Conservation (phyloP, 768 basidiomycete genomes). For the Trichaptum fuscoviolaceum region DNA sequence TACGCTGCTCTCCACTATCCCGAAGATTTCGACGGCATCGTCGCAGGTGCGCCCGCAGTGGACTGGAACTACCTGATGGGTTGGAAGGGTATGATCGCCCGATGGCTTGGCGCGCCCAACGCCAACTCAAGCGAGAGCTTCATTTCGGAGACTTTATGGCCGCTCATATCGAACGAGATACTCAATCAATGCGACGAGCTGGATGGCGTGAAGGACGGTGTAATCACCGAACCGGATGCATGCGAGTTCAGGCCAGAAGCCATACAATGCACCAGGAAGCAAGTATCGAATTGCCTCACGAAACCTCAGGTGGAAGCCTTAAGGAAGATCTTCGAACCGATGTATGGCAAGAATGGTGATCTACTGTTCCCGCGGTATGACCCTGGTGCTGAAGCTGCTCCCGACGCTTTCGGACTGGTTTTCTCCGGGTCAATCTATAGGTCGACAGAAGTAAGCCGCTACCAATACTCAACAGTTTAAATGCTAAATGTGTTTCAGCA, state of each 20-base stretch:
- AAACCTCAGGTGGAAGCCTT: conserved; percentile 22
- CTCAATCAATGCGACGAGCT: conserved; percentile 18
- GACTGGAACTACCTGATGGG: conserved; percentile 12
- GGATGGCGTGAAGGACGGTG: conserved; percentile 23
- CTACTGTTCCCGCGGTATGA: conserved; percentile 23
- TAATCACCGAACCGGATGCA: conserved; percentile 16
- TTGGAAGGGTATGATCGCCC: conserved; percentile 12
- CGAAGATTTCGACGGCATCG: conserved; percentile 28
- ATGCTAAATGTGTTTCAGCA: conserved; percentile 5
- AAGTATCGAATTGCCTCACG: conserved; percentile 21
- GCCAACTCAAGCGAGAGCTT: conserved; percentile 8
- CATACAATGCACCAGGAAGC: conserved; percentile 20
- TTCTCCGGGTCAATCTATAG: conserved; percentile 9
- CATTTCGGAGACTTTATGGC: conserved; percentile 13
- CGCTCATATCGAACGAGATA: conserved; percentile 14
- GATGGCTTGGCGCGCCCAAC: conserved; percentile 12
- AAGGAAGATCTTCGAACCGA: conserved; percentile 20
- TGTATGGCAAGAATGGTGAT: conserved; percentile 22
- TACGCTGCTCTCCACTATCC: conserved; percentile 19
- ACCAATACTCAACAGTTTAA: neutral
- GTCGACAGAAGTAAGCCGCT: neutral
- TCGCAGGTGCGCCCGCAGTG: conserved; percentile 18
- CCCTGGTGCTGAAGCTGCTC: conserved; percentile 21
- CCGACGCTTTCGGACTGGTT: conserved; percentile 1
- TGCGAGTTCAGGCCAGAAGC: conserved; percentile 25